A percentile compares a stretch with the other conserved stretches of the same genome.
Evolutionary conservation across 345 rosid species (phyloP).

Genomic region (Corchorus capsularis): DNA sequence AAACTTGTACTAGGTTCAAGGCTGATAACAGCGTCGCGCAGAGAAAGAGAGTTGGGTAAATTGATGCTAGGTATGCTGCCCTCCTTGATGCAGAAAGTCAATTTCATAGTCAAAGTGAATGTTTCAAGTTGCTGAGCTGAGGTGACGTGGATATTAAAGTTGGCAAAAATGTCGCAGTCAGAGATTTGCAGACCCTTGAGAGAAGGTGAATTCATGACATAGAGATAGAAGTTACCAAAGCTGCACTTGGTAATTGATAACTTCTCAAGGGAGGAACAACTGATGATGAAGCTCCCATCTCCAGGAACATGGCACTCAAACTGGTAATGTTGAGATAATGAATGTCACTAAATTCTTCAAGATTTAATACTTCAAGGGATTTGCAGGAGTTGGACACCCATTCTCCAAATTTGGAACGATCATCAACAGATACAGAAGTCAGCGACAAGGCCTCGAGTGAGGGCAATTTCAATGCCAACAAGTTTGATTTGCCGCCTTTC

Average conservation of each 20-base stretch:
- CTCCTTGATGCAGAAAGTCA: not conserved
- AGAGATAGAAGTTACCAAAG: not conserved
- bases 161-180: not conserved
- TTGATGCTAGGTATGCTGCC: not conserved
- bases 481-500: not conserved
- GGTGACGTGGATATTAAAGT: slow-evolving; percentile 3
- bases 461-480: not conserved
- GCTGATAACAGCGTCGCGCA: not conserved
- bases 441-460: not conserved
- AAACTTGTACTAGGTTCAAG: not conserved
- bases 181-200: slow-evolving; percentile 6
- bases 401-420: not conserved
- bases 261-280: not conserved
- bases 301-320: too few species aligned
- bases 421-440: not conserved
- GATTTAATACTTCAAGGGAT: not conserved
- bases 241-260: not conserved
- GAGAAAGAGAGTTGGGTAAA: not conserved
- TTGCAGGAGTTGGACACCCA: not conserved
- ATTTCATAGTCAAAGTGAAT: not conserved
- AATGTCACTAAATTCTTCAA: not conserved
- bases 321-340: not conserved
- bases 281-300: not conserved
- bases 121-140: slow-evolving; percentile 4
- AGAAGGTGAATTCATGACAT: not conserved